A percentile compares a stretch with the other conserved stretches of the same genome.
These are phyloP conservation scores for Saraca asoca DNA, from an alignment of 331 rosid species.

Conservation along the genomic window DNA sequence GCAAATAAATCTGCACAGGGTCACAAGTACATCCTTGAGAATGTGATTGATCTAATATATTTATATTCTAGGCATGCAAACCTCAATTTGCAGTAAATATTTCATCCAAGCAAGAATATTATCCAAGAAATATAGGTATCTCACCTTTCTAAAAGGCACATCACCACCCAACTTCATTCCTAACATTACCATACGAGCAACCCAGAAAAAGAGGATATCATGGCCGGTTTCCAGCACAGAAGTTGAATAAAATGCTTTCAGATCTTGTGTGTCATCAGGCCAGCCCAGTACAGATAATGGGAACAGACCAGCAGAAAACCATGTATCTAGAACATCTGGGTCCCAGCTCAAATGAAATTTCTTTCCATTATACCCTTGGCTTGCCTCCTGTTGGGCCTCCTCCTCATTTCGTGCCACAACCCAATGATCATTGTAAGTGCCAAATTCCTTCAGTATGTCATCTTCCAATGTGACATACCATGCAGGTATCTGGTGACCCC, in stretches of 20 bases:
- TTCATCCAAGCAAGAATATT: not conserved
- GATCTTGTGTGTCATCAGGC: conserved; percentile 84
- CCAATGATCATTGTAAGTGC: conserved; percentile 76
- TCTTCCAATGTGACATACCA: conserved; percentile 80
- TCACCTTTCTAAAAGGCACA: conserved; percentile 76
- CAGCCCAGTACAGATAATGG: conserved; percentile 91
- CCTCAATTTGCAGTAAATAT: not conserved
- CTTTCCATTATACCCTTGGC: conserved; percentile 57
- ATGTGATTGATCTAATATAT: conserved; percentile 10
- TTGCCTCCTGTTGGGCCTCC: conserved; percentile 73
- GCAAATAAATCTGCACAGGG: conserved; percentile 76
- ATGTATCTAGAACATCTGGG: conserved; percentile 94
- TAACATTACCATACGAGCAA: conserved; percentile 98
- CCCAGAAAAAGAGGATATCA: conserved; percentile 95
- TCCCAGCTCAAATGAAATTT: conserved; percentile 64
- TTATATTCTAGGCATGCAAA: conserved; percentile 4
- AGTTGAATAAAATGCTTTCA: conserved; percentile 87
- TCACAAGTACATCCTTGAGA: conserved; percentile 21
- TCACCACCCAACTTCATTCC: conserved; percentile 86
- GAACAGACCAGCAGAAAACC: conserved; percentile 97
- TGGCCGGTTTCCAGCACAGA: conserved; percentile 96
- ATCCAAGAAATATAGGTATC: conserved; percentile 2
- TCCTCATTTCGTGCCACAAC: conserved; percentile 75
- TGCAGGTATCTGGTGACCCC: conserved; percentile 97
- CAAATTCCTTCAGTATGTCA: conserved; percentile 68